Base-by-base conservation (phyloP, 2,329 filamentous ascomycete genomes). In the Magnaporthales sp. region DNA sequence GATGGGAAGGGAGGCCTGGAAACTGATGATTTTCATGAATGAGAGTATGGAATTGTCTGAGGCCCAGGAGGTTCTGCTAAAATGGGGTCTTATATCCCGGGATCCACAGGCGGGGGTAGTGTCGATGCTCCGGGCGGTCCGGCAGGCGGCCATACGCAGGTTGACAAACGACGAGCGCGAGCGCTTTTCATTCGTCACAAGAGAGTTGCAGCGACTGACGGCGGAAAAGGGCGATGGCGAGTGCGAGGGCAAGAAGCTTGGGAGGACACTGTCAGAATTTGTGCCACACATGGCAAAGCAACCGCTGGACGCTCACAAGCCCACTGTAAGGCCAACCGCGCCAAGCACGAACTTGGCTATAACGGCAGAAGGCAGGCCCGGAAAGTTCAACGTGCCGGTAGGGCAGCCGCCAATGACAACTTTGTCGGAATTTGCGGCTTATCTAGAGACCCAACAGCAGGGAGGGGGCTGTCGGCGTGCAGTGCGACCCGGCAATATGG, bases 1-100 rank as follows among this genome's bases (percentile, higher is more conserved):
- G 22, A 15, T 27, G 56, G 56, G 56, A 4, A 60, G 56, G 22
- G 56, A 60, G 26, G 5, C 5, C 62, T 27, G 31, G 22, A 62
- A 30, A 13, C n/a, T 27, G 24, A 26, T 24, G 22, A 2, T 19
- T 24, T 64, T 51, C 26, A 46, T 64, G 32, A 46, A 51, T 11
- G 62, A 64, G 22, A 15, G 38, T 32, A 64, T 64, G 24, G 62
- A 24, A 13, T 15, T 64, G 62, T 38, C 62, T 5, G 31, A 64
- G 13, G 62, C 62, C 22, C 62, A 64, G 32, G 62, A 51, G 26
- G 32, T 32, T 13, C 62, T 64, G 62, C 62, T 64, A 11, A 64
- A 51, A 24, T 32, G 31, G 13, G 62, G 62, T 5, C 32, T 64
- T n/a, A 51, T 64, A 26, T 64, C 62, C 22, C 32, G 32, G 22